Evolutionary conservation across 441 rosid genomes (phyloP), one percentile per base, ranked within the genome.

Genomic region (Eugenia klotzschiana): DNA sequence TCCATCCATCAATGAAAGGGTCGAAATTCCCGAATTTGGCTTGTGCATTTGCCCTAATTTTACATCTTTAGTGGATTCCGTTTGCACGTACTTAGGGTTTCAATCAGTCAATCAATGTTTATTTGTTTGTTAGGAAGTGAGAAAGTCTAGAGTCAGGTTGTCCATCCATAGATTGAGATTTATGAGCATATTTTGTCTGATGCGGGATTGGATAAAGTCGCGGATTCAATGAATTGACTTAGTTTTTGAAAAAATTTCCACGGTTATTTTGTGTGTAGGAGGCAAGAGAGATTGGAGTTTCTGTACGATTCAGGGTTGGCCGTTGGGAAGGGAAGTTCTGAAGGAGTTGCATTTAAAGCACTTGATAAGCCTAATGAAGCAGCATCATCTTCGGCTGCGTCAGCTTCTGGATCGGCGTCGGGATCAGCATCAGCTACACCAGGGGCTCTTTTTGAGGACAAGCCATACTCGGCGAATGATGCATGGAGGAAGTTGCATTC

Each of bases 401-500:
- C 55, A 0, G 81, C 81, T 40, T 73, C 85, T 40, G 87, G 88
- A 12, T 86, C 51, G 0, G 15, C 51, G 33, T 85, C 87, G 81
- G 86, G 90, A 6, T 37, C 81, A 1, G 58, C 60, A 0, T 29
- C 85, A 0, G 90, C 93, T 51, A 92, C 37, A 26, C 97, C 94
- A 2, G 98, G 99, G 57, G 95, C 99, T 11, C 87, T 95, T 84
- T 96, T 95, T 51, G 98, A 95, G 91, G 98, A 94, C 40, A 95
- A 95, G 87, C 90, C 94, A 27, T 89, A 87, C 23, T 93, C 98
- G 22, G 93, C 98, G n/a, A 90, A 94, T 54, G 99, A 96, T 82
- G 79, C 98, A 0, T 95, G 96, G 97, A 94, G 99, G 86, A 95
- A 93, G 85, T 95, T 95, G 64, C 98, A 96, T 87, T 91, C 98